phyloP scores from a whole-genome alignment of 352 stramenopile species.

The Globisporangium mamillatum region DNA sequence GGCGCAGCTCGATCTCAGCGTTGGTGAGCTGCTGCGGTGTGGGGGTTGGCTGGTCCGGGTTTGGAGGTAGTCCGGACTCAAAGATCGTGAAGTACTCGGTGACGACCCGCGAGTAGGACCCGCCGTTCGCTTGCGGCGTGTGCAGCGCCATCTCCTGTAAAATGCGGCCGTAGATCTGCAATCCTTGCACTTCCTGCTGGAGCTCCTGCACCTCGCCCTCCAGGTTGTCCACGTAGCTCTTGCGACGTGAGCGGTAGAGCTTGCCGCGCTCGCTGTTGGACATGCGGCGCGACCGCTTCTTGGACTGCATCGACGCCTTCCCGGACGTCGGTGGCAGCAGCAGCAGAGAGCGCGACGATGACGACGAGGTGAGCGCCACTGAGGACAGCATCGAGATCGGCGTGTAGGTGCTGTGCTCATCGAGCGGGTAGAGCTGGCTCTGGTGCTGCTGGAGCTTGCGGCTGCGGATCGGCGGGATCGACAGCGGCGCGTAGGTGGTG shows the following conservation, averaged over 20 bases:
- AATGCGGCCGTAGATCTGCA: slow-evolving; percentile 23
- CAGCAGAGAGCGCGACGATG: neutral
- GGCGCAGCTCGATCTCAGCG: neutral
- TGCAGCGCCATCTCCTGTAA: slow-evolving; percentile 18
- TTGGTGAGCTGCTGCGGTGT: neutral
- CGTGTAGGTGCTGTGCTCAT: neutral
- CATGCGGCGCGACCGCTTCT: slow-evolving; percentile 19
- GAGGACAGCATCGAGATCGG: slow-evolving; percentile 11
- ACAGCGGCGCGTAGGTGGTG: neutral
- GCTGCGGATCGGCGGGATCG: neutral
- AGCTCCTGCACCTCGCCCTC: slow-evolving; percentile 25
- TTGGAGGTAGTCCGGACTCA: slow-evolving; percentile 3
- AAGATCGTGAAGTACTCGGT: slow-evolving; percentile 17
- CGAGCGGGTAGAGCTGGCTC: neutral
- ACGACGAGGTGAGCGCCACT: neutral
- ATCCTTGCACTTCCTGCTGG: slow-evolving; percentile 22
- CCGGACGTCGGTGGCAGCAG: neutral
- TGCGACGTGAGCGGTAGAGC: slow-evolving; percentile 30
- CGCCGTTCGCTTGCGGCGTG: neutral
- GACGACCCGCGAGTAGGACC: slow-evolving; percentile 14
- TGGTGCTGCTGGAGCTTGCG: neutral
- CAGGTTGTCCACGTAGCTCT: slow-evolving; percentile 30
- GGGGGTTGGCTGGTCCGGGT: neutral
- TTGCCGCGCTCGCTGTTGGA: slow-evolving; percentile 38
- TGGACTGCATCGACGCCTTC: slow-evolving; percentile 2